Percentiles rank a stretch among this genome's conserved stretches.
Evolutionary conservation across 192 early-diverging fungal species (phyloP).

Genomic region (Entomortierella beljakovae): DNA sequence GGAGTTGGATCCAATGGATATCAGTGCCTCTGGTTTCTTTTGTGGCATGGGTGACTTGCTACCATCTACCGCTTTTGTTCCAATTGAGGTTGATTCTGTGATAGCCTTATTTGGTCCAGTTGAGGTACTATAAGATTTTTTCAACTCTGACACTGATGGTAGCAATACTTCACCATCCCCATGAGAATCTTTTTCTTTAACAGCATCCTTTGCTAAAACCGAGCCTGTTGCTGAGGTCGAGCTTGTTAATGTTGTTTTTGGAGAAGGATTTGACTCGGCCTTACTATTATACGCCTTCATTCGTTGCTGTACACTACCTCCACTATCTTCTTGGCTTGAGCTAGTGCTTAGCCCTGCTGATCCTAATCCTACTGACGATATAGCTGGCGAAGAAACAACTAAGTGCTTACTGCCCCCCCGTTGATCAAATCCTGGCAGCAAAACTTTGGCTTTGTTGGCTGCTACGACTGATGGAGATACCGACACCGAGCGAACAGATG

Average conservation of each 20-base stretch:
- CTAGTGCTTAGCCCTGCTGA: neutral
- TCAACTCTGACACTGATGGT: constrained; percentile 29
- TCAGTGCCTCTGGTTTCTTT: too few species aligned
- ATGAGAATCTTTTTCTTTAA: neutral
- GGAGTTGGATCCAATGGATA: neutral
- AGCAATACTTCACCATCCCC: neutral
- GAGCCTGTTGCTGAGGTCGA: neutral
- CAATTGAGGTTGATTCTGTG: too few species aligned
- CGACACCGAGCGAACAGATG: constrained; percentile 7
- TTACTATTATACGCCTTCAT: constrained; percentile 16
- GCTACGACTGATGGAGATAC: neutral
- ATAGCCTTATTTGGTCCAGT: neutral
- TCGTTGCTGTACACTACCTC: constrained; percentile 20
- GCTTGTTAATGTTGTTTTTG: neutral
- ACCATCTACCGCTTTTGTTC: too few species aligned
- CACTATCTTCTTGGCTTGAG: neutral
- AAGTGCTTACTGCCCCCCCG: neutral
- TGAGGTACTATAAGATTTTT: constrained; percentile 15
- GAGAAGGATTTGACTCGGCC: neutral
- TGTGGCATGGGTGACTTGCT: too few species aligned
- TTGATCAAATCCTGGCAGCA: constrained; percentile 26
- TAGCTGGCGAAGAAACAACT: neutral
- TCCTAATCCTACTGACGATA: constrained; percentile 22
- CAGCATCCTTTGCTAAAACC: neutral
- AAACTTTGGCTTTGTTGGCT: constrained; percentile 34